phyloP scores from a whole-genome alignment of 2,329 filamentous ascomycete genomes.

The Aschersonia sp. region DNA sequence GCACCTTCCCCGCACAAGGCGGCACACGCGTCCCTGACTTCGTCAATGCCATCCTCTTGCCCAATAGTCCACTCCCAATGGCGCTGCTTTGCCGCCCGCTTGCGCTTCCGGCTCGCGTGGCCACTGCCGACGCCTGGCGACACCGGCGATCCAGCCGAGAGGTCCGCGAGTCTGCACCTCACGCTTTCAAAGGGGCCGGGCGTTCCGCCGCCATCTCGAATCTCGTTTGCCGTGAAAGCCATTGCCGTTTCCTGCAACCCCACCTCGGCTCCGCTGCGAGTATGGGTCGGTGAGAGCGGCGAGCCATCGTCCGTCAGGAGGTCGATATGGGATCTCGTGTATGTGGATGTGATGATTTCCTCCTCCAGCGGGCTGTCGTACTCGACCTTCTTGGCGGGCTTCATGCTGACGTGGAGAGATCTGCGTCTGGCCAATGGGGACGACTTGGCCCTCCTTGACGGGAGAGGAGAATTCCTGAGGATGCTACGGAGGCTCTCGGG shows the following conservation, averaged over 20 bases:
- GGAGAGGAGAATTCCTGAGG: slow-evolving; percentile 50
- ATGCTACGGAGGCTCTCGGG: slow-evolving; percentile 47
- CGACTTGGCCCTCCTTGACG: slow-evolving; percentile 33
- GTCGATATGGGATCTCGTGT: slow-evolving; percentile 49
- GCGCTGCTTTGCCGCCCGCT: slow-evolving; percentile 42
- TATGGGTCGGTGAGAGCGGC: slow-evolving; percentile 23
- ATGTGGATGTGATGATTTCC: slow-evolving; percentile 48
- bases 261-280: slow-evolving; percentile 7
- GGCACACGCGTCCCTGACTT: slow-evolving; percentile 23
- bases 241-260: slow-evolving; percentile 32
- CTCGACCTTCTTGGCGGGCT: slow-evolving; percentile 39
- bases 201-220: slow-evolving; percentile 45
- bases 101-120: slow-evolving; percentile 36
- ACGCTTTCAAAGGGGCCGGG: slow-evolving; percentile 51
- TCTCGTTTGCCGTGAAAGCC: slow-evolving; percentile 38
- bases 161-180: slow-evolving; percentile 38
- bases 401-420: slow-evolving; percentile 39
- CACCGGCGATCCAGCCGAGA: slow-evolving; percentile 26
- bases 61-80: slow-evolving; percentile 55
- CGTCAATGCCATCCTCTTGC: slow-evolving; percentile 31
- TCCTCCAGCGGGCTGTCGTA: slow-evolving; percentile 49
- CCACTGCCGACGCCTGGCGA: slow-evolving; percentile 20
- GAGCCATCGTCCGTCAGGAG: slow-evolving; percentile 43
- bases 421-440: slow-evolving; percentile 38
- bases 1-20: slow-evolving; percentile 19